phyloP scores from a whole-genome alignment of 805 yeast genomes.

The Wickerhamomyces canadensis region DNA sequence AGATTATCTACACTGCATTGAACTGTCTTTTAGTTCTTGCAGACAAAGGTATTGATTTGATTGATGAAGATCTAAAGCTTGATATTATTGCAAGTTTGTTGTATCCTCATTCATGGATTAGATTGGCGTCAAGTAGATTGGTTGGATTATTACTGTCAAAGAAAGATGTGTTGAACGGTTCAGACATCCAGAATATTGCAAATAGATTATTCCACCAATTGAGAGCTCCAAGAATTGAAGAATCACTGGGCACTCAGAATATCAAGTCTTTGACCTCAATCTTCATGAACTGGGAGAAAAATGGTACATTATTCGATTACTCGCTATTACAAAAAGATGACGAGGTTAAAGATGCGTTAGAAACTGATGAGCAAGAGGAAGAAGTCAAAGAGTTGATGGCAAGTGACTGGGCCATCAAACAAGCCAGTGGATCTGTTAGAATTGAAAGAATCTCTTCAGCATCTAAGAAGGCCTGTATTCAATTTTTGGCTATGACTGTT shows the following conservation, averaged over 20 bases:
- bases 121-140: constrained; percentile 60
- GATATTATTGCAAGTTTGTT: constrained; percentile 49
- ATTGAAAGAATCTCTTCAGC: constrained; percentile 55
- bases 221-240: constrained; percentile 69
- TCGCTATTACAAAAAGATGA: constrained; percentile 22
- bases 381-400: constrained; percentile 28
- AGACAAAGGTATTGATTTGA: constrained; percentile 24
- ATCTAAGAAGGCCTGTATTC: constrained; percentile 63
- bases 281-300: constrained; percentile 52
- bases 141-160: constrained; percentile 46
- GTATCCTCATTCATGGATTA: constrained; percentile 91
- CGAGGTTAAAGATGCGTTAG: constrained; percentile 15
- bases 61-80: constrained; percentile 30
- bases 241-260: constrained; percentile 54
- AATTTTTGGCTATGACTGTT: constrained; percentile 58
- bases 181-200: constrained; percentile 62
- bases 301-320: constrained; percentile 29
- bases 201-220: constrained; percentile 70
- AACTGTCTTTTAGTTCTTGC: constrained; percentile 41
- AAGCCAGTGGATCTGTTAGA: constrained; percentile 58
- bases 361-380: constrained; percentile 19
- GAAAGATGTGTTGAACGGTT: constrained; percentile 30
- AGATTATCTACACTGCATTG: constrained; percentile 63
- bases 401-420: constrained; percentile 56
- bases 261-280: constrained; percentile 63